Evolutionary conservation across 305 asterid species (phyloP).

Genomic region (Fraxinus floribunda): DNA sequence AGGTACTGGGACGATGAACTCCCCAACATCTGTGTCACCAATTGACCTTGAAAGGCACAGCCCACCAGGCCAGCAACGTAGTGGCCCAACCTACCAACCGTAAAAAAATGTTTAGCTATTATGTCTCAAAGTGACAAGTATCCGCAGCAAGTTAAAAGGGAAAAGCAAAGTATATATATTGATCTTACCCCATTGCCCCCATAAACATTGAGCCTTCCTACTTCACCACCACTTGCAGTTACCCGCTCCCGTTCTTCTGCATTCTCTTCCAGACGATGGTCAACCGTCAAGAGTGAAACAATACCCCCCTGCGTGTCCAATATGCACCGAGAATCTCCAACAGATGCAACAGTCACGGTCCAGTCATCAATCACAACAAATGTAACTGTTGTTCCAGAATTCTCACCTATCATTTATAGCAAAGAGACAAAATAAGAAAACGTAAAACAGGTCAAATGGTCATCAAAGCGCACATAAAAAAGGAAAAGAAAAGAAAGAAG

Average conservation of each 20-base stretch:
- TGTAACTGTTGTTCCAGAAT: slow-evolving; percentile 93
- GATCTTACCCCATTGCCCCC: slow-evolving; percentile 80
- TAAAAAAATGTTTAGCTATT: slow-evolving; percentile 10
- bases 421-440: slow-evolving; percentile 28
- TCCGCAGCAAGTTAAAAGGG: background rate
- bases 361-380: slow-evolving; percentile 86
- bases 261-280: slow-evolving; percentile 94
- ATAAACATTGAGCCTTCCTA: slow-evolving; percentile 82
- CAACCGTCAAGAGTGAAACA: slow-evolving; percentile 85
- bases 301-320: slow-evolving; percentile 87
- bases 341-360: slow-evolving; percentile 98
- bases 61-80: slow-evolving; percentile 99
- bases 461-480: background rate
- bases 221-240: slow-evolving; percentile 98
- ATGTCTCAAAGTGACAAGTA: background rate
- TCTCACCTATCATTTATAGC: slow-evolving; percentile 60
- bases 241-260: slow-evolving; percentile 92
- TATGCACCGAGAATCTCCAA: slow-evolving; percentile 94
- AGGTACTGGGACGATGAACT: slow-evolving; percentile 92
- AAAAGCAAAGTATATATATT: background rate
- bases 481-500: background rate
- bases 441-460: background rate
- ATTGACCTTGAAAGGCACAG: slow-evolving; percentile 98
- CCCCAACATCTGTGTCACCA: slow-evolving; percentile 98
- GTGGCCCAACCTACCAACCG: slow-evolving; percentile 79